A percentile compares a stretch with the other conserved stretches of the same genome.
Conservation (phyloP, 768 basidiomycete genomes). For the Porpolomopsis calyptriformis region DNA sequence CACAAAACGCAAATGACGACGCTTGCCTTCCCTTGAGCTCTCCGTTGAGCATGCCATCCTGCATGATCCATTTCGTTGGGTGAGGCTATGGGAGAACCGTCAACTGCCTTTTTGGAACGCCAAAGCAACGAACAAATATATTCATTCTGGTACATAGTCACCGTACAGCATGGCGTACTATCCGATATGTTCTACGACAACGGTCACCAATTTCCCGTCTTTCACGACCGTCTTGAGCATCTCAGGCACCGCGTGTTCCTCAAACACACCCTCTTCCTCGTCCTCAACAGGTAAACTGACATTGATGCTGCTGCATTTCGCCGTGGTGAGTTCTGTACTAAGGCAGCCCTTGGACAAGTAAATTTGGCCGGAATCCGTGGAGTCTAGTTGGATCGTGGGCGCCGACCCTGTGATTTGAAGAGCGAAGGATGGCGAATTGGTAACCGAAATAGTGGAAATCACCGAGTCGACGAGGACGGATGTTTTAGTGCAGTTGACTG, state of each 20-base stretch:
- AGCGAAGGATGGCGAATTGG: constrained; percentile 86
- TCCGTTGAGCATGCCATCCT: constrained; percentile 65
- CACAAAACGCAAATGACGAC: neutral
- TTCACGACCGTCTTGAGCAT: constrained; percentile 84
- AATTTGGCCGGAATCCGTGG: constrained; percentile 90
- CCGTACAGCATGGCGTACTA: no score
- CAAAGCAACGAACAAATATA: no score
- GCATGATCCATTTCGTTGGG: constrained; percentile 50
- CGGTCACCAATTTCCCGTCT: constrained; percentile 78
- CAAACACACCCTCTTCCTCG: constrained; percentile 87
- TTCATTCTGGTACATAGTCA: no score
- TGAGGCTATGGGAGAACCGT: neutral
- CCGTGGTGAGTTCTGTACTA: constrained; percentile 75
- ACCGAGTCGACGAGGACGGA: constrained; percentile 84
- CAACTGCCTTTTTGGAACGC: no score
- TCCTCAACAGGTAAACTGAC: constrained; percentile 76
- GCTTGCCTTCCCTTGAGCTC: constrained; percentile 39
- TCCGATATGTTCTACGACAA: constrained; percentile 77
- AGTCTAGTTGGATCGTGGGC: constrained; percentile 90
- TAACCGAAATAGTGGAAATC: constrained; percentile 83
- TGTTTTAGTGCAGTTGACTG: constrained; percentile 84
- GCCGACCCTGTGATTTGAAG: constrained; percentile 84
- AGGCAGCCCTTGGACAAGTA: constrained; percentile 82
- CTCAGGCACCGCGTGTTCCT: constrained; percentile 86
- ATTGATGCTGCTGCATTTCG: constrained; percentile 91